These are phyloP conservation scores for Botrytis deweyae DNA, from an alignment of 2,329 filamentous ascomycete species.

Conservation along the genomic window DNA sequence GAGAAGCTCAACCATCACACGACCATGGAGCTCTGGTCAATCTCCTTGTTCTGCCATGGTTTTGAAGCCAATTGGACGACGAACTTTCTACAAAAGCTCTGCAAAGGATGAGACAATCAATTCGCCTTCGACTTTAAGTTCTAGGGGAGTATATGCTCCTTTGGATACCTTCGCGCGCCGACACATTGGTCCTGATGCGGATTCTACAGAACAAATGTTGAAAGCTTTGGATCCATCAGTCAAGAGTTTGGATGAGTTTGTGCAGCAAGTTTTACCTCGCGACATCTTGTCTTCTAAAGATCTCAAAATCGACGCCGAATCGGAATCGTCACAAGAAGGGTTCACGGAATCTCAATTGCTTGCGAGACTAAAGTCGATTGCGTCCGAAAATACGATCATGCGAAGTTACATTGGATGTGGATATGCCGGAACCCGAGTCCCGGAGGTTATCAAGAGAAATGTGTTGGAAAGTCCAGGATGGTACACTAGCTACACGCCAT, in stretches of 20 bases:
- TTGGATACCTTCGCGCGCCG: conserved; percentile 67
- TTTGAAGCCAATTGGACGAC: conserved; percentile 28
- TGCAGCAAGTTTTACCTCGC: conserved; percentile 77
- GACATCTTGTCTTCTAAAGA: conserved; percentile 71
- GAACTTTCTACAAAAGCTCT: conserved; percentile 40
- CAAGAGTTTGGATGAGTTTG: conserved; percentile 74
- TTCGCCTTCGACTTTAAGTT: conserved; percentile 25
- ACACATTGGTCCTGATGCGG: conserved; percentile 80
- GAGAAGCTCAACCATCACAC: conserved; percentile 27
- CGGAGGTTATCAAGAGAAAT: conserved; percentile 89
- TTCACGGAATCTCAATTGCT: conserved; percentile 59
- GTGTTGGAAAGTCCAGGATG: conserved; percentile 89
- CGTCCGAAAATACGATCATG: conserved; percentile 58
- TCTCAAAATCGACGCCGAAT: conserved; percentile 54
- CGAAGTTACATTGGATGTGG: conserved; percentile 79
- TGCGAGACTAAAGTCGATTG: conserved; percentile 52
- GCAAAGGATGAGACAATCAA: conserved; percentile 34
- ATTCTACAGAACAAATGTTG: conserved; percentile 75
- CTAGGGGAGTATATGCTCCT: conserved; percentile 45
- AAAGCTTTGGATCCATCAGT: conserved; percentile 72
- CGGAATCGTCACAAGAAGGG: conserved; percentile 36
- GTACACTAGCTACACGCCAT: conserved; percentile 98
- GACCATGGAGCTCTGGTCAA: conserved; percentile 31
- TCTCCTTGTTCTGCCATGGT: conserved; percentile 24
- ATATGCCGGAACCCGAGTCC: conserved; percentile 84